A percentile compares a stretch with the other conserved stretches of the same genome.
Conservation (phyloP, 805 yeast species). For the Candida sithepensis region DNA sequence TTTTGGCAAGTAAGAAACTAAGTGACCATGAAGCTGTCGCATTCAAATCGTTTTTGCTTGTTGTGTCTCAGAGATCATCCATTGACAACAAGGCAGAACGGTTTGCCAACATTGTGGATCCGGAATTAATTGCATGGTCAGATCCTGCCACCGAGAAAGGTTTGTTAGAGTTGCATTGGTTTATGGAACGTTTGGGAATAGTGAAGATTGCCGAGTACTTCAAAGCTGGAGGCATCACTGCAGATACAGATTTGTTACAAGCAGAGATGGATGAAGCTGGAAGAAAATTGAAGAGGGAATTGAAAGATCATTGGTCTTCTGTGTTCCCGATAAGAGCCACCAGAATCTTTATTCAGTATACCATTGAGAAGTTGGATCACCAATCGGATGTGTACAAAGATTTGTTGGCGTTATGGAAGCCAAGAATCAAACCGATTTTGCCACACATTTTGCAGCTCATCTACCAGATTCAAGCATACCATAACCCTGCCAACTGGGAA, state of each 20-base stretch:
- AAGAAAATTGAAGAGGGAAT: conserved; percentile 62
- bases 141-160: conserved; percentile 90
- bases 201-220: conserved; percentile 92
- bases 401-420: conserved; percentile 81
- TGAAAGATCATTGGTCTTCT: conserved; percentile 90
- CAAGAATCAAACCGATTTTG: conserved; percentile 84
- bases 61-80: conserved; percentile 84
- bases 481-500: conserved; percentile 88
- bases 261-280: conserved; percentile 93
- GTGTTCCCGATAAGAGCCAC: conserved; percentile 95
- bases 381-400: conserved; percentile 69
- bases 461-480: conserved; percentile 90
- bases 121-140: conserved; percentile 89
- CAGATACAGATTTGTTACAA: conserved; percentile 66
- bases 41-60: conserved; percentile 85
- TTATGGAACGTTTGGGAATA: conserved; percentile 95
- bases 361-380: conserved; percentile 85
- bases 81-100: conserved; percentile 65
- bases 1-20: conserved; percentile 65
- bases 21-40: conserved; percentile 92
- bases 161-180: conserved; percentile 87
- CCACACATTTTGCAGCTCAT: conserved; percentile 87
- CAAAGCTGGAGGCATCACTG: conserved; percentile 74
- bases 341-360: conserved; percentile 89
- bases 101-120: conserved; percentile 87